A percentile compares a stretch with the other conserved stretches of the same genome.
phyloP scores from a whole-genome alignment of 2,329 filamentous ascomycete species.

The Diaporthe sp. region DNA sequence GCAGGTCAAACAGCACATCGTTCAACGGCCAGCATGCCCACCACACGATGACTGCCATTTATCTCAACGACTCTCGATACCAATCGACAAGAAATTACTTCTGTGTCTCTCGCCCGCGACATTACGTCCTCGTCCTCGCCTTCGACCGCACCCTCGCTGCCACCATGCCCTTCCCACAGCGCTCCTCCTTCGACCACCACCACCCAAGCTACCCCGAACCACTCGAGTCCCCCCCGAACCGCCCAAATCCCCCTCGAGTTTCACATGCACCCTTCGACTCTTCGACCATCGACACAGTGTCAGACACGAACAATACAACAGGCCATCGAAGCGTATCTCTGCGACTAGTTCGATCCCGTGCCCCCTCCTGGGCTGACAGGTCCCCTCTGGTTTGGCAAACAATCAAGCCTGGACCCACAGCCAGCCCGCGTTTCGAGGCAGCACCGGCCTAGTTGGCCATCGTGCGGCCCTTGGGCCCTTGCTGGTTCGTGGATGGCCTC shows the following conservation, averaged over 20 bases:
- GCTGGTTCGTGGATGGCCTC: neutral
- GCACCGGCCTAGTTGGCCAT: neutral
- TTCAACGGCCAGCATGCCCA: neutral
- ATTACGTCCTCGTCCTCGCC: neutral
- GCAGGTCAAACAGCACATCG: neutral
- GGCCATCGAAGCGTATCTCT: neutral
- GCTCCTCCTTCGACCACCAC: neutral
- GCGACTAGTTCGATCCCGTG: neutral
- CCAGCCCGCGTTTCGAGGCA: neutral
- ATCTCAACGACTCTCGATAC: neutral
- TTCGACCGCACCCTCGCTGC: neutral
- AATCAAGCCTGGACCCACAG: neutral
- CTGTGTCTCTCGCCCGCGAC: neutral
- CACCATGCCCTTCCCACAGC: neutral
- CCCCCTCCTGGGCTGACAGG: neutral
- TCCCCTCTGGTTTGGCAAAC: neutral
- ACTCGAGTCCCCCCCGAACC: neutral
- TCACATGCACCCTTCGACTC: neutral
- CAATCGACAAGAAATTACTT: too few relatives aligned
- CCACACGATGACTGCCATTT: neutral
- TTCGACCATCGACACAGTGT: neutral
- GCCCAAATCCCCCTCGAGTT: neutral
- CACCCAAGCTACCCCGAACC: neutral
- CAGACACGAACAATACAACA: neutral
- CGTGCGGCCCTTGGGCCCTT: neutral